phyloP scores from a whole-genome alignment of 2,329 filamentous ascomycete species.

The Parascedosporium putredinis region DNA sequence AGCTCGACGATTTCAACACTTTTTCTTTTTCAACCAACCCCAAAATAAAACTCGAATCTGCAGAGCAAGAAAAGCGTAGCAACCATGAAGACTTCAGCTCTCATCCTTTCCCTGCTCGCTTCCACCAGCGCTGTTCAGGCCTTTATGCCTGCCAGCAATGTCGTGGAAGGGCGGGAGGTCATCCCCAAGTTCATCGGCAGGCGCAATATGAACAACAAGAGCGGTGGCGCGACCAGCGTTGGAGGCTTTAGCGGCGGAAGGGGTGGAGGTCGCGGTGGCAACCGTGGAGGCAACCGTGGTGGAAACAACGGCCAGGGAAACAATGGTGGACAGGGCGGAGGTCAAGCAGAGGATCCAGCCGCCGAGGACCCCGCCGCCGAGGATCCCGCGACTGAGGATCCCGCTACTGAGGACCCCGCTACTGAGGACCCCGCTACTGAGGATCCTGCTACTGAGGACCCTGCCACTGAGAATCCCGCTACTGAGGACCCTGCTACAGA shows the following conservation, averaged over 20 bases:
- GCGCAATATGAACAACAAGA: too few relatives aligned
- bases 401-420: not conserved
- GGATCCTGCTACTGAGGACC: too few relatives aligned
- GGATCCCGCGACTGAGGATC: not conserved
- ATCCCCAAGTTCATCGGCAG: not conserved
- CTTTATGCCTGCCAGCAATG: not conserved
- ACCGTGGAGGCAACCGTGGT: not conserved
- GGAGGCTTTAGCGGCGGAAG: conserved; percentile 1
- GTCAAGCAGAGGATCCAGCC: not conserved
- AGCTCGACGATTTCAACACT: not conserved
- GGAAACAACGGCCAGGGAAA: not conserved
- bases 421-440: too few relatives aligned
- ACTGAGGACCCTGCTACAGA: too few relatives aligned
- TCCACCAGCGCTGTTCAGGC: not conserved
- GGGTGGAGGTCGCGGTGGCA: not conserved
- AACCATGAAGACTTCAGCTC: not conserved
- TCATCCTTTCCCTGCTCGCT: not conserved
- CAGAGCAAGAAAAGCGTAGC: not conserved
- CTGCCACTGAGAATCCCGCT: too few relatives aligned
- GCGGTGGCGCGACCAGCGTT: not conserved
- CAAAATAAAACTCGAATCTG: not conserved
- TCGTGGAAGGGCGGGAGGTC: not conserved
- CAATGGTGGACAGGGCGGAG: conserved; percentile 10
- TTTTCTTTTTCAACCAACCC: not conserved
- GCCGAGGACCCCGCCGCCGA: not conserved